Conservation (phyloP, 192 early-diverging fungal genomes). For the Linnemannia zychae region DNA sequence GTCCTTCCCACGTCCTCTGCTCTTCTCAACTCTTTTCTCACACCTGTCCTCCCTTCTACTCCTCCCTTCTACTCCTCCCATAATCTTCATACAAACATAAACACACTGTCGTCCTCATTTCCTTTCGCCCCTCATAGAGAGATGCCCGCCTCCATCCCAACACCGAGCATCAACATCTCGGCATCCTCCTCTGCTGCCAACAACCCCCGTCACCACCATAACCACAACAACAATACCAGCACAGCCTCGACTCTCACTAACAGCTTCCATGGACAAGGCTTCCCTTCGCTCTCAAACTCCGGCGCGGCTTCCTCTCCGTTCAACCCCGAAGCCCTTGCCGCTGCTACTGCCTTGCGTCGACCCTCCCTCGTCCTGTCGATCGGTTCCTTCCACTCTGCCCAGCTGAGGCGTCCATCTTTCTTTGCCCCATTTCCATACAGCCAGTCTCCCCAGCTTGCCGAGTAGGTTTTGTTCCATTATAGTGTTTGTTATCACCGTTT, state of each 20-base stretch:
- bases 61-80: background rate
- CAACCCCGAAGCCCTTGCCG: slow-evolving; percentile 37
- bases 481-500: slow-evolving; percentile 12
- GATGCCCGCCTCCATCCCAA: slow-evolving; percentile 51
- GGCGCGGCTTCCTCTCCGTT: slow-evolving; percentile 32
- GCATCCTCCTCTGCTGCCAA: slow-evolving; percentile 6
- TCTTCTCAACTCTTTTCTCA: background rate
- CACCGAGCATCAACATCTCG: slow-evolving; percentile 55
- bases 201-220: background rate
- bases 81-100: background rate
- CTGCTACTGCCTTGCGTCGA: slow-evolving; percentile 39
- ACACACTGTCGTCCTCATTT: background rate
- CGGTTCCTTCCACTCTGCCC: slow-evolving; percentile 55
- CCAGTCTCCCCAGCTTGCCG: slow-evolving; percentile 47
- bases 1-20: background rate
- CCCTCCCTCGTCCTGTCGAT: slow-evolving; percentile 44
- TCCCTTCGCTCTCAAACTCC: slow-evolving; percentile 21
- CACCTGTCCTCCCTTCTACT: background rate
- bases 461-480: slow-evolving; percentile 19
- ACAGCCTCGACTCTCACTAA: slow-evolving; percentile 13
- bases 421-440: slow-evolving; percentile 52
- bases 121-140: background rate
- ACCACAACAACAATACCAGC: slow-evolving; percentile 2
- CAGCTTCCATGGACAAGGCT: slow-evolving; percentile 15
- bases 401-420: slow-evolving; percentile 48